phyloP scores from a whole-genome alignment of 2,329 filamentous ascomycete genomes.

The Zasmidium cellare region DNA sequence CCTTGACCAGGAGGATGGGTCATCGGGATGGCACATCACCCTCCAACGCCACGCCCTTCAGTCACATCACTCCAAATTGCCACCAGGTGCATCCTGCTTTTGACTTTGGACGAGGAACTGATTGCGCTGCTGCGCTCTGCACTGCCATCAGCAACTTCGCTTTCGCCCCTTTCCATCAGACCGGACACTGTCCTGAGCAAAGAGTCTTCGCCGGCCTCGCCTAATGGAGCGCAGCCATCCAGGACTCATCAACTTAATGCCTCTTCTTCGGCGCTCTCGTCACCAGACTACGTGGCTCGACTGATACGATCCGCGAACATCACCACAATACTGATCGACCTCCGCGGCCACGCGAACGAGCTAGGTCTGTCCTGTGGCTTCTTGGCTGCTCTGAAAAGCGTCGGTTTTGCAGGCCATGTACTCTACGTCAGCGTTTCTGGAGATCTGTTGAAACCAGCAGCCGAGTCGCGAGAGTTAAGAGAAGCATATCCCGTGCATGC shows the following conservation, averaged over 20 bases:
- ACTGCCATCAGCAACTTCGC: background rate
- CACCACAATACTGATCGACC: background rate
- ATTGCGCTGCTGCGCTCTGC: background rate
- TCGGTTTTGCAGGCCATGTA: background rate
- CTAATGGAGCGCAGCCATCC: background rate
- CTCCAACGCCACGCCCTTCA: background rate
- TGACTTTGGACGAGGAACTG: background rate
- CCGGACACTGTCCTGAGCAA: background rate
- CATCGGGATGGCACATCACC: background rate
- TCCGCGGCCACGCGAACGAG: background rate
- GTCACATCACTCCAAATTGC: background rate
- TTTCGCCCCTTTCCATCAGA: background rate
- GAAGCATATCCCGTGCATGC: background rate
- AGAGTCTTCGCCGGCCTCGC: background rate
- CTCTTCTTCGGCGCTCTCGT: background rate
- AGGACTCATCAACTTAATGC: background rate
- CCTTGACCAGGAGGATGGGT: background rate
- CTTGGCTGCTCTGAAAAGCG: background rate
- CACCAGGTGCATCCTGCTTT: background rate
- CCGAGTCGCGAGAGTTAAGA: background rate
- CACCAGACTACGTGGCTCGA: background rate
- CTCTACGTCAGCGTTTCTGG: background rate
- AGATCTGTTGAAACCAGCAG: background rate
- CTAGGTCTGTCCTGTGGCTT: background rate
- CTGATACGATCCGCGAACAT: background rate